Evolutionary conservation across 2,329 filamentous ascomycete genomes (phyloP).

Genomic region (Spiromastix sp.): DNA sequence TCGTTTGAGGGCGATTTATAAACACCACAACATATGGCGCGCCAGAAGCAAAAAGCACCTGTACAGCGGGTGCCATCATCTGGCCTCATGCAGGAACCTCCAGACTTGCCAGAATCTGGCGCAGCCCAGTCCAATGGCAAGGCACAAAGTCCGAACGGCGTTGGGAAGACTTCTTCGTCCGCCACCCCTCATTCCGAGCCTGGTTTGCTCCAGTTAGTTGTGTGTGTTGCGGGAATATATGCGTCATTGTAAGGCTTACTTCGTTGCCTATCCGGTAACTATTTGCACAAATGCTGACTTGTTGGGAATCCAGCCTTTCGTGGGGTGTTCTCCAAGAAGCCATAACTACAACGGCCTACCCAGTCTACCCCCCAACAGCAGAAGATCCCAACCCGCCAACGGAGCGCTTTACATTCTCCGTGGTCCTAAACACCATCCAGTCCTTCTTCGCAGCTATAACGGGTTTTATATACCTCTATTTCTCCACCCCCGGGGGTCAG

Average conservation of each 20-base stretch:
- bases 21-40: constrained; percentile 50
- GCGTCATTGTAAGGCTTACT: constrained; percentile 67
- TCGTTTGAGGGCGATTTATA: neutral
- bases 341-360: constrained; percentile 86
- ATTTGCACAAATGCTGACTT: constrained; percentile 10
- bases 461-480: constrained; percentile 68
- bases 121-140: constrained; percentile 23
- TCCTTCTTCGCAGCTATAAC: constrained; percentile 77
- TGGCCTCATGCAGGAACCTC: constrained; percentile 44
- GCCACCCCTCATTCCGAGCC: constrained; percentile 30
- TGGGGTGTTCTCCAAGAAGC: constrained; percentile 97
- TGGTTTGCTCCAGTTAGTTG: constrained; percentile 63
- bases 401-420: constrained; percentile 82
- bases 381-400: constrained; percentile 26
- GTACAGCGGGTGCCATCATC: constrained; percentile 57
- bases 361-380: constrained; percentile 43
- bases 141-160: constrained; percentile 12
- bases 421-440: constrained; percentile 95
- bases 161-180: constrained; percentile 14
- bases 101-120: constrained; percentile 21
- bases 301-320: constrained; percentile 53
- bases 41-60: constrained; percentile 57
- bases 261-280: neutral
- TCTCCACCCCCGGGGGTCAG: constrained; percentile 47
- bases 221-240: constrained; percentile 93